Percentiles rank a stretch among this genome's conserved stretches.
Conservation (phyloP, 164 flowering plant genomes). For the Cinnamomum micranthum region DNA sequence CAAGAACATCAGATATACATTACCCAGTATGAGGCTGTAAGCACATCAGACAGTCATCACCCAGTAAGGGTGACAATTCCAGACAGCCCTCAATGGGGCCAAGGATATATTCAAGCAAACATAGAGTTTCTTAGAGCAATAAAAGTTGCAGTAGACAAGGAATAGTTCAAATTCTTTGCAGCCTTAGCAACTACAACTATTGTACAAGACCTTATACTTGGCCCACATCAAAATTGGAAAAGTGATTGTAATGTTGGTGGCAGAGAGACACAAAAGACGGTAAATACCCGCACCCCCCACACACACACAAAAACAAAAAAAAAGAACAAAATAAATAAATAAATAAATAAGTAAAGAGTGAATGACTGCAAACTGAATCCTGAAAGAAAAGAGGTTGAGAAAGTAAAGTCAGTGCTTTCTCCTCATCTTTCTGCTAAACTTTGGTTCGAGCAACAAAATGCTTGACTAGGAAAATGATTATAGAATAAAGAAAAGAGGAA, state of each 20-base stretch:
- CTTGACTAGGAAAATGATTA: neutral
- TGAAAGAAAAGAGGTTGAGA: neutral
- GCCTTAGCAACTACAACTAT: neutral
- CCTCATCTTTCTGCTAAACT: neutral
- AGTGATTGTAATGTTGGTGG: too few relatives aligned
- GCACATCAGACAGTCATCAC: conserved; percentile 4
- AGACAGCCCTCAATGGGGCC: too few relatives aligned
- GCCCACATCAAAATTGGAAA: neutral
- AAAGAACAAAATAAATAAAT: too few relatives aligned
- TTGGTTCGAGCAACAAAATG: neutral
- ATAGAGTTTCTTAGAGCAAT: neutral
- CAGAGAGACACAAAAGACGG: neutral
- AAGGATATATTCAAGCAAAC: neutral
- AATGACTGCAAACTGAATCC: neutral
- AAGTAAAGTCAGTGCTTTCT: neutral
- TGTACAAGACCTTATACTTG: neutral
- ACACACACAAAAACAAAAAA: too few relatives aligned
- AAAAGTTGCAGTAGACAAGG: neutral
- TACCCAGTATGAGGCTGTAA: conserved; percentile 56
- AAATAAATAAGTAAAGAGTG: too few relatives aligned
- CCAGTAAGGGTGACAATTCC: neutral
- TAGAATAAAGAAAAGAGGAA: too few relatives aligned
- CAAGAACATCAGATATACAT: conserved; percentile 7
- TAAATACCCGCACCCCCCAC: too few relatives aligned
- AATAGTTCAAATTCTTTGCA: neutral